phyloP scores from a whole-genome alignment of 225 moss, liverwort and hornwort genomes.

The Straminergon stramineum region DNA sequence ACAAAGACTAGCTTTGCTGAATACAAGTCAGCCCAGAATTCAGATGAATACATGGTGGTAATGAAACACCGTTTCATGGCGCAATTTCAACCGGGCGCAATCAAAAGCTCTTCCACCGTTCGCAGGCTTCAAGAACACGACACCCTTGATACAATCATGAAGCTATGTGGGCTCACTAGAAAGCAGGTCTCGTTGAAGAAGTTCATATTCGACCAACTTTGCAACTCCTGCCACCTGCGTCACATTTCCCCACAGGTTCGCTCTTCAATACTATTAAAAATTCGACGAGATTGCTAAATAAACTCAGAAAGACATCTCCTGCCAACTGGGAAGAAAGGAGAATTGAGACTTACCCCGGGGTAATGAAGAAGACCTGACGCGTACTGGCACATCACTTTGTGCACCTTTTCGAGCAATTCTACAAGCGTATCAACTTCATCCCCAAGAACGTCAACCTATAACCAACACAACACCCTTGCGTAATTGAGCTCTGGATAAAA shows the following conservation, averaged over 20 bases:
- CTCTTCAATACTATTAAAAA: background rate
- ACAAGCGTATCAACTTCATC: conserved; percentile 86
- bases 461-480: background rate
- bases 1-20: background rate
- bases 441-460: conserved; percentile 82
- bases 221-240: conserved; percentile 43
- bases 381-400: conserved; percentile 51
- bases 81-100: background rate
- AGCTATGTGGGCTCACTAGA: background rate
- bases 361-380: conserved; percentile 68
- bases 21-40: background rate
- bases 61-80: background rate
- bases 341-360: conserved; percentile 41
- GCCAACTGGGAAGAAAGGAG: background rate
- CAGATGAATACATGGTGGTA: background rate
- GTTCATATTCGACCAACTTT: conserved; percentile 30
- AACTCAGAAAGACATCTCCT: background rate
- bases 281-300: background rate
- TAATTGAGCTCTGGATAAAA: background rate
- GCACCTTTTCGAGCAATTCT: conserved; percentile 69
- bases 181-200: conserved; percentile 24
- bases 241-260: background rate
- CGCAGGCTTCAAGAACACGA: background rate
- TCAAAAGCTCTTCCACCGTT: background rate
- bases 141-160: background rate